Percentiles rank a stretch among this genome's conserved stretches.
Conservation (phyloP, 2,329 filamentous ascomycete genomes). For the Gliomastix tumulicola region DNA sequence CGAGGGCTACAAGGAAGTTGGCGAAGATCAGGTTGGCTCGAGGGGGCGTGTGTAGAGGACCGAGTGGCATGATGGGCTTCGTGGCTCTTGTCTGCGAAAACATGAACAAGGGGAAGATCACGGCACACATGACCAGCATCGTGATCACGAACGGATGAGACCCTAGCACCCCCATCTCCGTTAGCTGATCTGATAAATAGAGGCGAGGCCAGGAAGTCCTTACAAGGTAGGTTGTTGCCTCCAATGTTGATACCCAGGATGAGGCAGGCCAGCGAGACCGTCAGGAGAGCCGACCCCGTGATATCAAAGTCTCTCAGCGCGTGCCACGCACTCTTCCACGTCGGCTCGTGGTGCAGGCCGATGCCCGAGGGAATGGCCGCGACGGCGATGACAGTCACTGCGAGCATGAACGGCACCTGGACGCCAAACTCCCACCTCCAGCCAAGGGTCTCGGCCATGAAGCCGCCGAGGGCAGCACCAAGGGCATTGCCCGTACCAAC, state of each 20-base stretch:
- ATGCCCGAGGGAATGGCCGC: slow-evolving; percentile 44
- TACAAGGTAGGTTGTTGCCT: slow-evolving; percentile 39
- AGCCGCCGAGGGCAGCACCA: slow-evolving; percentile 63
- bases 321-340: slow-evolving; percentile 34
- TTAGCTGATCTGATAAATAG: not conserved
- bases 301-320: slow-evolving; percentile 51
- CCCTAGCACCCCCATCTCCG: slow-evolving; percentile 32
- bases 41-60: slow-evolving; percentile 40
- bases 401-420: slow-evolving; percentile 44
- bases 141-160: slow-evolving; percentile 48
- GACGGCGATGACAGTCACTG: slow-evolving; percentile 36
- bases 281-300: slow-evolving; percentile 45
- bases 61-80: slow-evolving; percentile 54
- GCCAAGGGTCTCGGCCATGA: slow-evolving; percentile 62
- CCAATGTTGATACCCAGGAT: slow-evolving; percentile 56
- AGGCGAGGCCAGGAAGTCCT: slow-evolving; percentile 11
- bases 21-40: slow-evolving; percentile 50
- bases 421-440: slow-evolving; percentile 69
- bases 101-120: slow-evolving; percentile 44
- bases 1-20: slow-evolving; percentile 43
- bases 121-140: slow-evolving; percentile 38
- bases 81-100: slow-evolving; percentile 41
- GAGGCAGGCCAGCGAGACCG: slow-evolving; percentile 45
- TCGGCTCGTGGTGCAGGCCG: slow-evolving; percentile 35
- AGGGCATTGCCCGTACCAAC: slow-evolving; percentile 52